Evolutionary conservation across 371 early-diverging fungal genomes (phyloP).

Genomic region (Sanchytrium tribonematis): DNA sequence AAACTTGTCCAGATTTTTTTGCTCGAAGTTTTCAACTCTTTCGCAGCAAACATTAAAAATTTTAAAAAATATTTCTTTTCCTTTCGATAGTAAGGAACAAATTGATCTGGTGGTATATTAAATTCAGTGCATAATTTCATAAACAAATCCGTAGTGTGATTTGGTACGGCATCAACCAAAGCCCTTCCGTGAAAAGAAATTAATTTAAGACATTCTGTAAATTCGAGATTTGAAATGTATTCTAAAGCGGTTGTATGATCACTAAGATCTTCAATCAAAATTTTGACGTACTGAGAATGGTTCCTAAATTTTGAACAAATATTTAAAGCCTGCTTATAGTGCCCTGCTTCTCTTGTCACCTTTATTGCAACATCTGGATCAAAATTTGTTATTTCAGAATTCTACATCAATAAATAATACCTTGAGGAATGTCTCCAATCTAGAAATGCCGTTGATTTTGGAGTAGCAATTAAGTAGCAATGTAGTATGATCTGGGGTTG

Average conservation of each 20-base stretch:
- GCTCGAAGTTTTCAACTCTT: too few relatives aligned
- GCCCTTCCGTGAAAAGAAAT: too few relatives aligned
- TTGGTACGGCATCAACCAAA: too few relatives aligned
- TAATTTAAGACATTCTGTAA: too few relatives aligned
- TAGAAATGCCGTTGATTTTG: slow-evolving; percentile 51
- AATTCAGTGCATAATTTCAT: too few relatives aligned
- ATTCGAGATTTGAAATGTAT: slow-evolving; percentile 34
- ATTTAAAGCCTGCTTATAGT: slow-evolving; percentile 53
- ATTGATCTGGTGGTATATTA: too few relatives aligned
- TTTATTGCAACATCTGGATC: slow-evolving; percentile 74
- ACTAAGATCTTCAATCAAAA: slow-evolving; percentile 54
- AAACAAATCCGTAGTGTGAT: too few relatives aligned
- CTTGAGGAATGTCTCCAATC: slow-evolving; percentile 58
- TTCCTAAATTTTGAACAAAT: slow-evolving; percentile 48
- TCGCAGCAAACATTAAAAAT: too few relatives aligned
- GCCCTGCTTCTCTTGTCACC: slow-evolving; percentile 68
- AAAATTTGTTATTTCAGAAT: slow-evolving; percentile 37
- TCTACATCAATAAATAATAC: slow-evolving; percentile 24
- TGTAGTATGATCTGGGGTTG: slow-evolving; percentile 75
- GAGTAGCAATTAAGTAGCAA: slow-evolving; percentile 84
- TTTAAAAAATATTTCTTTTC: too few relatives aligned
- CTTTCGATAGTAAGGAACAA: too few relatives aligned
- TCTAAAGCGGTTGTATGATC: slow-evolving; percentile 38
- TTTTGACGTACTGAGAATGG: slow-evolving; percentile 47
- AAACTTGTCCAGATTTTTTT: too few relatives aligned